Evolutionary conservation across 257 asterid genomes (phyloP).

Genomic region (Schizonepeta tenuifolia): DNA sequence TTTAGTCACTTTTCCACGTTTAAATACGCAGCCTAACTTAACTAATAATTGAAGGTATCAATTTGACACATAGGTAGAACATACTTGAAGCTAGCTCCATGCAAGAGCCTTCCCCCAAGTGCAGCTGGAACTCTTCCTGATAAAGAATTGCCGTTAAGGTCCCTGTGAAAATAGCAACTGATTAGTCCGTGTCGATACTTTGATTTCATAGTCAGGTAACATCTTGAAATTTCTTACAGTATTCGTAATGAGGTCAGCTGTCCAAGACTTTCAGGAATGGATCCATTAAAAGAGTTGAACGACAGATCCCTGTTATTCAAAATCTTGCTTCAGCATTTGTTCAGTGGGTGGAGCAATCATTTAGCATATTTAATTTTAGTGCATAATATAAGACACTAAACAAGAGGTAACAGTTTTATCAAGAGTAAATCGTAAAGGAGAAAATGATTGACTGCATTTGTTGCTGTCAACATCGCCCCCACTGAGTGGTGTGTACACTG

Average conservation of each 20-base stretch:
- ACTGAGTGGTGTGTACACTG: not conserved
- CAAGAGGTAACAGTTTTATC: not conserved
- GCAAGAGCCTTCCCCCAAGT: conserved; percentile 92
- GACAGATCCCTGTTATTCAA: conserved; percentile 84
- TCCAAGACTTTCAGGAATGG: conserved; percentile 92
- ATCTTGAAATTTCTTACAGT: conserved; percentile 64
- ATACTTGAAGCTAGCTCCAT: conserved; percentile 77
- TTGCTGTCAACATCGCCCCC: not conserved
- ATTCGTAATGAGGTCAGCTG: conserved; percentile 64
- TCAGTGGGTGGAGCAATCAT: conserved; percentile 18
- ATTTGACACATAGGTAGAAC: conserved; percentile 6
- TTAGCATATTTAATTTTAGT: conserved; percentile 1
- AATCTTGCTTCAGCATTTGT: conserved; percentile 36
- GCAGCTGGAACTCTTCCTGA: conserved; percentile 89
- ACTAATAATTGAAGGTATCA: not conserved
- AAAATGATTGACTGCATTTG: not conserved
- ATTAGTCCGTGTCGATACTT: conserved; percentile 6
- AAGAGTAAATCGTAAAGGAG: not conserved
- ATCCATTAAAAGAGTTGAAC: conserved; percentile 80
- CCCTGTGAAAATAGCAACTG: conserved; percentile 50
- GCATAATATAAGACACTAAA: not conserved
- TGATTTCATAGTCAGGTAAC: conserved; percentile 1
- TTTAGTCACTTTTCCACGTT: too few species aligned
- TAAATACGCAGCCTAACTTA: too few species aligned
- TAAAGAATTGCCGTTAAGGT: conserved; percentile 87